Conservation (phyloP, 2,329 filamentous ascomycete genomes). For the Pseudodiploospora longispora region DNA sequence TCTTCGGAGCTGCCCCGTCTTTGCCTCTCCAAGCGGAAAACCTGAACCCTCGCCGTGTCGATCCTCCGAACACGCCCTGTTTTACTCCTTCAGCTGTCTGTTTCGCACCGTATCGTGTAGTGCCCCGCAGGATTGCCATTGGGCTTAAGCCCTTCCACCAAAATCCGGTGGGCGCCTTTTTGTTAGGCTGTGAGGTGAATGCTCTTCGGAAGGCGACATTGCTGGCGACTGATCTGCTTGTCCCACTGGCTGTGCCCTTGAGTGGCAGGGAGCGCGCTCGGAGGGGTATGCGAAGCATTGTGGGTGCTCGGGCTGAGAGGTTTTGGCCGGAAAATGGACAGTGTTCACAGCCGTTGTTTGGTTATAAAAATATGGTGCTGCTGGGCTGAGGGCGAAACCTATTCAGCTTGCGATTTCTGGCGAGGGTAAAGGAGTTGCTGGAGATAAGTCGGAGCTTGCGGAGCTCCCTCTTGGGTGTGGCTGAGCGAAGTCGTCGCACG, state of each 20-base stretch:
- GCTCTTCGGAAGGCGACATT: constrained; percentile 20
- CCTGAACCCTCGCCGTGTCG: constrained; percentile 24
- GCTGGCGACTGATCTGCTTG: constrained; percentile 16
- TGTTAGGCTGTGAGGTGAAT: constrained; percentile 18
- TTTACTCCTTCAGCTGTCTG: constrained; percentile 9
- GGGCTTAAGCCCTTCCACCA: constrained; percentile 3
- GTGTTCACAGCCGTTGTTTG: too few species aligned
- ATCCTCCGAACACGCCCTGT: constrained; percentile 14
- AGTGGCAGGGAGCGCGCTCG: background rate
- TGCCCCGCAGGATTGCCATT: background rate
- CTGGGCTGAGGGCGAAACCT: too few species aligned
- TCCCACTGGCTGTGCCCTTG: constrained; percentile 11
- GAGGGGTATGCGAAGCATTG: constrained; percentile 5
- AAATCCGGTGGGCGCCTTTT: constrained; percentile 3
- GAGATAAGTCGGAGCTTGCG: too few species aligned
- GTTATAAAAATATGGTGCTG: too few species aligned
- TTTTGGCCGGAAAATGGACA: too few species aligned
- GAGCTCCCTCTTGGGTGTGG: too few species aligned
- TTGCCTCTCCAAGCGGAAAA: constrained; percentile 26
- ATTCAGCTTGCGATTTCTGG: too few species aligned
- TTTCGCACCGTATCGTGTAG: constrained; percentile 3
- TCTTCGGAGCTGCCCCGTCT: constrained; percentile 14
- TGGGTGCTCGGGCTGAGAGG: background rate
- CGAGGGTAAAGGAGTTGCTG: too few species aligned
- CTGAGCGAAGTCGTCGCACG: too few species aligned